Evolutionary conservation across 805 yeast species (phyloP).

Genomic region (Kuraishia borneana): DNA sequence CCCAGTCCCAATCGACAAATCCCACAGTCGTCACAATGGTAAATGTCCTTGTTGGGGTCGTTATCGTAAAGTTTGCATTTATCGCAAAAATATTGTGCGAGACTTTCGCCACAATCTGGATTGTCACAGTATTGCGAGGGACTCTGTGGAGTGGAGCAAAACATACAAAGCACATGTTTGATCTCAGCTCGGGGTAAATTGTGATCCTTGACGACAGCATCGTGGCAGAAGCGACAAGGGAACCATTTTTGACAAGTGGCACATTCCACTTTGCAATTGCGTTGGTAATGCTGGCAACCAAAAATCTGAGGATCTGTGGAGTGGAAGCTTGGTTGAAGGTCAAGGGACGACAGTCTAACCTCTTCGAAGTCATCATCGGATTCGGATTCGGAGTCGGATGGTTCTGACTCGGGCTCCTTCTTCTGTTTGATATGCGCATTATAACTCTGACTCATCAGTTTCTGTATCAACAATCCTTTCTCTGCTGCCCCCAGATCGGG

Average conservation of each 20-base stretch:
- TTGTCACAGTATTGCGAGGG: slow-evolving; percentile 59
- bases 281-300: slow-evolving; percentile 78
- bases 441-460: slow-evolving; percentile 60
- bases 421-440: no score
- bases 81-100: slow-evolving; percentile 71
- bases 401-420: slow-evolving; percentile 13
- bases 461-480: slow-evolving; percentile 43
- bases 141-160: slow-evolving; percentile 62
- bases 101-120: slow-evolving; percentile 40
- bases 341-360: slow-evolving; percentile 35
- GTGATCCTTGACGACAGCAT: slow-evolving; percentile 40
- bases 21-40: slow-evolving; percentile 89
- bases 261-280: slow-evolving; percentile 80
- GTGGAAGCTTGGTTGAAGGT: slow-evolving; percentile 36
- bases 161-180: slow-evolving; percentile 69
- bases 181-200: slow-evolving; percentile 50
- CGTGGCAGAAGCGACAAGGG: slow-evolving; percentile 82
- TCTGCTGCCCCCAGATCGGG: slow-evolving; percentile 25
- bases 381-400: not conserved
- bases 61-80: slow-evolving; percentile 77
- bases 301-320: slow-evolving; percentile 30
- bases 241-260: slow-evolving; percentile 65
- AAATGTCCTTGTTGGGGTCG: slow-evolving; percentile 67
- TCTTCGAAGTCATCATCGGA: slow-evolving; percentile 22
- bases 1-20: slow-evolving; percentile 89